Evolutionary conservation across 116 monocot species (phyloP).

Genomic region (Phalaenopsis hybrid): DNA sequence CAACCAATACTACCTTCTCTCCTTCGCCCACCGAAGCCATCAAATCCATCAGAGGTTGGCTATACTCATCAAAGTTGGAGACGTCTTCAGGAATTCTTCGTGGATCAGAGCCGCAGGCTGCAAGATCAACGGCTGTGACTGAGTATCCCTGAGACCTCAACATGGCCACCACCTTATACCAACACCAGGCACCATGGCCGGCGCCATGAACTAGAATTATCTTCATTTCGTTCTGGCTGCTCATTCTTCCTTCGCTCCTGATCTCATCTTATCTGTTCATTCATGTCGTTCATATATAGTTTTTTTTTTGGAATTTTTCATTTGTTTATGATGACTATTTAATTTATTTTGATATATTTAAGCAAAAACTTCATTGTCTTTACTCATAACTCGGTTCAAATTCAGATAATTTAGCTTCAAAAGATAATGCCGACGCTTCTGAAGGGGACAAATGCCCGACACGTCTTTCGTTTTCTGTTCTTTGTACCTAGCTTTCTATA

Average conservation of each 20-base stretch:
- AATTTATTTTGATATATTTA: too few relatives aligned
- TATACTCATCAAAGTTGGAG: conserved; percentile 11
- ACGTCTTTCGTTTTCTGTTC: too few relatives aligned
- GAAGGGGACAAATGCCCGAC: too few relatives aligned
- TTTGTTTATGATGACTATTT: too few relatives aligned
- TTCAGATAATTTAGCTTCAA: too few relatives aligned
- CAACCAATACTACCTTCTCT: conserved; percentile 28
- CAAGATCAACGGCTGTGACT: conserved; percentile 28
- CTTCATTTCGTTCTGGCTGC: not conserved
- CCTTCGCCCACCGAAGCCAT: conserved; percentile 6
- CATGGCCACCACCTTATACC: conserved; percentile 28
- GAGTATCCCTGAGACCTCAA: conserved; percentile 17
- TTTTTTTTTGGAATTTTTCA: too few relatives aligned
- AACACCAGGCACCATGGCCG: conserved; percentile 37
- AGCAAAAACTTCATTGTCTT: too few relatives aligned
- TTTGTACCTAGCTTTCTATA: too few relatives aligned
- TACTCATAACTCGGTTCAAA: too few relatives aligned
- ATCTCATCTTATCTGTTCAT: too few relatives aligned
- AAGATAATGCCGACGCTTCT: too few relatives aligned
- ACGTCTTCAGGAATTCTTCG: conserved; percentile 16
- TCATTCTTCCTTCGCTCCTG: not conserved
- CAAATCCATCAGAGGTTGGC: conserved; percentile 17
- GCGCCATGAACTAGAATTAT: conserved; percentile 32
- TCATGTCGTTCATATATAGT: too few relatives aligned
- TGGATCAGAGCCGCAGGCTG: conserved; percentile 20